Conservation (phyloP, 2,329 filamentous ascomycete species). For the Coniochaeta sp. region DNA sequence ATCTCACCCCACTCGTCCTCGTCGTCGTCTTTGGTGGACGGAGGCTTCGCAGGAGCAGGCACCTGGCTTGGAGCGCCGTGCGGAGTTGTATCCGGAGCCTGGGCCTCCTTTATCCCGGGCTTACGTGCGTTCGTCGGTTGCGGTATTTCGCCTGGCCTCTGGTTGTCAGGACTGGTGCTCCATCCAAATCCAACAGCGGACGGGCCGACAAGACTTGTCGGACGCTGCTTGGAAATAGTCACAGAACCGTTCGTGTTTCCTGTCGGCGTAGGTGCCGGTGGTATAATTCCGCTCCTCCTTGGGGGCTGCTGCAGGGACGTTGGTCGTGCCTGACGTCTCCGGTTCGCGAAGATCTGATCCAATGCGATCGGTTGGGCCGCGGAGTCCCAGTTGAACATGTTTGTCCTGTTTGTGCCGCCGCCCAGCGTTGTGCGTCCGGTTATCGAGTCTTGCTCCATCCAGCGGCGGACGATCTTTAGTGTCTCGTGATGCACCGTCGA, state of each 20-base stretch:
- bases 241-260: background rate
- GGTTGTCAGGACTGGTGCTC: conserved; percentile 9
- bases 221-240: conserved; percentile 7
- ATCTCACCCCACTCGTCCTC: conserved; percentile 57
- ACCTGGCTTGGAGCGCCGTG: background rate
- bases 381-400: conserved; percentile 56
- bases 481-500: conserved; percentile 47
- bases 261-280: conserved; percentile 1
- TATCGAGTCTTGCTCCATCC: conserved; percentile 60
- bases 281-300: background rate
- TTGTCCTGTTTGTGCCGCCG: conserved; percentile 33
- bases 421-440: conserved; percentile 41
- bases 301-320: conserved; percentile 14
- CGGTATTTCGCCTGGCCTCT: background rate
- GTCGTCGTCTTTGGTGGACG: conserved; percentile 19
- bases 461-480: conserved; percentile 52
- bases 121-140: background rate
- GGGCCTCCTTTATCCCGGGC: background rate
- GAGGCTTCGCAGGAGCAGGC: background rate
- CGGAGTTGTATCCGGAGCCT: background rate
- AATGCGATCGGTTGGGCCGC: conserved; percentile 43
- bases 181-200: conserved; percentile 15
- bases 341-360: conserved; percentile 33
- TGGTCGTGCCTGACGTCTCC: conserved; percentile 16
- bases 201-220: conserved; percentile 9